Evolutionary conservation across 495 filamentous ascomycete genomes (phyloP).

Genomic region (Podospora conica): DNA sequence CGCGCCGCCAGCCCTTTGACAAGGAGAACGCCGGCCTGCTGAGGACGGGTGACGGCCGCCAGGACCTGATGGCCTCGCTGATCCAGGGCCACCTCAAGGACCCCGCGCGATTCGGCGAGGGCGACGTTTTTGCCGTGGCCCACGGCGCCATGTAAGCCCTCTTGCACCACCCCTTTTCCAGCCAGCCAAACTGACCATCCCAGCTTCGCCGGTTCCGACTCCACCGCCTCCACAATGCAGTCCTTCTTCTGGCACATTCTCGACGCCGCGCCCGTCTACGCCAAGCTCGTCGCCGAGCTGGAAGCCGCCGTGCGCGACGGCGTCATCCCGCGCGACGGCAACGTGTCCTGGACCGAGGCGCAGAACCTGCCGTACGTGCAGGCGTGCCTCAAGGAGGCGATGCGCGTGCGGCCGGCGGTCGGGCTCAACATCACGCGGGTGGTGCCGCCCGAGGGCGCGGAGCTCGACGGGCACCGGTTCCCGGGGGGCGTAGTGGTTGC

Average conservation of each 20-base stretch:
- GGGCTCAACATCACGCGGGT: constrained; percentile 49
- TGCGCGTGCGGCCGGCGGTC: constrained; percentile 59
- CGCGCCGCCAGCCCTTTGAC: constrained; percentile 37
- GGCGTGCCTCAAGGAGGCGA: constrained; percentile 61
- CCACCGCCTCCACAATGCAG: constrained; percentile 54
- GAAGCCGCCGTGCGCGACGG: constrained; percentile 33
- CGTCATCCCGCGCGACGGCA: constrained; percentile 36
- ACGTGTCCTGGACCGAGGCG: constrained; percentile 41
- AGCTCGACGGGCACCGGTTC: constrained; percentile 47
- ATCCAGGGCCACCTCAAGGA: constrained; percentile 44
- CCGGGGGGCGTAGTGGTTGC: constrained; percentile 47
- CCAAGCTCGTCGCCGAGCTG: constrained; percentile 41
- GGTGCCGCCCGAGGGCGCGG: constrained; percentile 47
- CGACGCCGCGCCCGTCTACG: constrained; percentile 37
- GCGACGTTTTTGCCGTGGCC: constrained; percentile 50
- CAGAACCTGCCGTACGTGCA: constrained; percentile 52
- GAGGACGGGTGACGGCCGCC: constrained; percentile 36
- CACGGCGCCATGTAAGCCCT: constrained; percentile 46
- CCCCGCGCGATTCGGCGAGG: constrained; percentile 41
- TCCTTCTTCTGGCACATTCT: constrained; percentile 51
- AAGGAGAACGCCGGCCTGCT: constrained; percentile 36
- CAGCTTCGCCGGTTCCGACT: constrained; percentile 57
- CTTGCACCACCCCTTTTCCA: background rate
- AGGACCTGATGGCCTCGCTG: constrained; percentile 44
- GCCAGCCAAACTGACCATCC: background rate